Evolutionary conservation across 2,329 filamentous ascomycete genomes (phyloP).

Genomic region (Coniochaeta hoffmannii): DNA sequence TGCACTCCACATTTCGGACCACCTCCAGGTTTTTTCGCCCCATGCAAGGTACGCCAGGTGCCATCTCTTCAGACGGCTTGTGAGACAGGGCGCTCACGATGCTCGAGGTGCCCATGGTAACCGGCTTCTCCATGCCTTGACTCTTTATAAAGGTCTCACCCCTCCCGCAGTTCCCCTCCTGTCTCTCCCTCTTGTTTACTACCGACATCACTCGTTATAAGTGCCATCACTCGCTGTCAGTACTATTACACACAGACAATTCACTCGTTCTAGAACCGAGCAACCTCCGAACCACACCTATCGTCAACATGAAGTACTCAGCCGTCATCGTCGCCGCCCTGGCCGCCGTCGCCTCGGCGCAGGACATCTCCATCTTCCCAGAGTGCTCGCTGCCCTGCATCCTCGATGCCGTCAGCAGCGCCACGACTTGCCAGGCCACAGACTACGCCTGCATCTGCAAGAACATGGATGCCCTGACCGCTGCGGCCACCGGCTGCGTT

Average conservation of each 20-base stretch:
- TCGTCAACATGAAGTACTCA: conserved; percentile 19
- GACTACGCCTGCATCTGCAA: conserved; percentile 17
- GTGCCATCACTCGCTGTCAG: not conserved
- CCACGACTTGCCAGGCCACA: conserved; percentile 11
- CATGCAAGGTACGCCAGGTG: not conserved
- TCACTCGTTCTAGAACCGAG: not conserved
- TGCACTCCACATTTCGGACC: not conserved
- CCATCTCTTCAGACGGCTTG: not conserved
- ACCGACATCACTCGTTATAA: not conserved
- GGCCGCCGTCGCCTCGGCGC: conserved; percentile 12
- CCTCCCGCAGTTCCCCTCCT: not conserved
- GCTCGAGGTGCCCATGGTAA: not conserved
- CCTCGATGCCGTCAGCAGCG: conserved; percentile 8
- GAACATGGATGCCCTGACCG: conserved; percentile 12
- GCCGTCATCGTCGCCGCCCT: conserved; percentile 12
- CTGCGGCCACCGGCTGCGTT: conserved; percentile 15
- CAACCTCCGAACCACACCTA: not conserved
- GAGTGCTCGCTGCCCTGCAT: conserved; percentile 17
- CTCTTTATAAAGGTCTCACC: not conserved
- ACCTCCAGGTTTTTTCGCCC: not conserved
- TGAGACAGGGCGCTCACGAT: not conserved
- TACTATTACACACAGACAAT: not conserved
- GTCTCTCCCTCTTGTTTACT: not conserved
- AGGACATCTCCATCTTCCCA: conserved; percentile 16
- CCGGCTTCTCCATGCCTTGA: not conserved